phyloP scores from a whole-genome alignment of 2,329 filamentous ascomycete genomes.

The Diatrype stigma region DNA sequence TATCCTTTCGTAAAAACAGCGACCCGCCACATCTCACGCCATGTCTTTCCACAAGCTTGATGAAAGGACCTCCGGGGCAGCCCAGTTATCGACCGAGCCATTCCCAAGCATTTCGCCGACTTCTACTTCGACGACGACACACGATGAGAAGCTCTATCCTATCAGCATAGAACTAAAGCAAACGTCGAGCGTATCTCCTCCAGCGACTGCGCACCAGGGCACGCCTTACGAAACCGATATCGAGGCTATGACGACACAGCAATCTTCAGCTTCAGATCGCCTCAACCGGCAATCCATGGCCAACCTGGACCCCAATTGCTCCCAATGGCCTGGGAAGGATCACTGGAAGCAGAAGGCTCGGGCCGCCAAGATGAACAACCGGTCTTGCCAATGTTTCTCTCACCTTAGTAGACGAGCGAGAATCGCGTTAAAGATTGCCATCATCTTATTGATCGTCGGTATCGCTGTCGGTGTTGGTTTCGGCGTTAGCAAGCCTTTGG shows the following conservation, averaged over 20 bases:
- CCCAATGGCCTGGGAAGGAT: slow-evolving; percentile 57
- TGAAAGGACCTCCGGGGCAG: slow-evolving; percentile 4
- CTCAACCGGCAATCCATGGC: slow-evolving; percentile 25
- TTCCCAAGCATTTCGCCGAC: slow-evolving; percentile 8
- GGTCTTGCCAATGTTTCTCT: slow-evolving; percentile 50
- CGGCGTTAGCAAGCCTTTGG: slow-evolving; percentile 57
- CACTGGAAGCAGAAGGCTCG: slow-evolving; percentile 59
- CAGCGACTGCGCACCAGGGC: slow-evolving; percentile 35
- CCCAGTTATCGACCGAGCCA: slow-evolving; percentile 18
- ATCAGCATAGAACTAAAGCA: slow-evolving; percentile 26
- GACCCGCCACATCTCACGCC: background rate
- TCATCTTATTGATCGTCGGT: slow-evolving; percentile 49
- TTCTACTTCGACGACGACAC: slow-evolving; percentile 1
- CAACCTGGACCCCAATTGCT: slow-evolving; percentile 41
- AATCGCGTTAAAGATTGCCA: slow-evolving; percentile 50
- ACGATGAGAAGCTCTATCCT: slow-evolving; percentile 16
- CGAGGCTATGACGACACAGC: slow-evolving; percentile 45
- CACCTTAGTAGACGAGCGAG: slow-evolving; percentile 50
- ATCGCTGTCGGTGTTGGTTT: slow-evolving; percentile 53
- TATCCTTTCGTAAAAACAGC: background rate
- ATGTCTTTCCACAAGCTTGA: slow-evolving; percentile 4
- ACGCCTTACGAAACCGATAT: slow-evolving; percentile 57
- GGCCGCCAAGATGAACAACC: slow-evolving; percentile 47
- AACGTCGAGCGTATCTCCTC: slow-evolving; percentile 39
- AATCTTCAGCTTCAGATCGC: slow-evolving; percentile 33